These are phyloP conservation scores for Trichothecium roseum DNA, from an alignment of 2,329 filamentous ascomycete species.

Conservation along the genomic window DNA sequence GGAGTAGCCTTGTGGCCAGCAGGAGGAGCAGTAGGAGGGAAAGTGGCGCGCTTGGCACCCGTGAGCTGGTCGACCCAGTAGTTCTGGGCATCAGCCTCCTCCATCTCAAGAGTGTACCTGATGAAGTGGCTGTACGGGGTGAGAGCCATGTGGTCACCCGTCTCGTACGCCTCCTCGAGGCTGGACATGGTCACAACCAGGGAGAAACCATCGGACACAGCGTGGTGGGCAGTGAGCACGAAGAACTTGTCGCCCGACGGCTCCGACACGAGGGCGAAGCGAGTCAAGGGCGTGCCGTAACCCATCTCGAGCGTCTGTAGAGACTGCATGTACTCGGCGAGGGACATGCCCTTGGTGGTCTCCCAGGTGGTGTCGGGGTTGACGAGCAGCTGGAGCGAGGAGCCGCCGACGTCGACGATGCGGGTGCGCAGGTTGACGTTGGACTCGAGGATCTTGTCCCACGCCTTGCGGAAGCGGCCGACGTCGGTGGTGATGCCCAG, in stretches of 20 bases:
- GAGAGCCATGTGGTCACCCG: not conserved
- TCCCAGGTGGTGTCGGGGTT: not conserved
- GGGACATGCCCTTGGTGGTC: slow-evolving; percentile 4
- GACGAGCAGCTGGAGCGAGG: not conserved
- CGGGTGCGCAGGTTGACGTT: slow-evolving; percentile 9
- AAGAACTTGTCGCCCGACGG: not conserved
- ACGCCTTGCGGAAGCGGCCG: not conserved
- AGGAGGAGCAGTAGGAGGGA: slow-evolving; percentile 2
- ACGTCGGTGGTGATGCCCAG: not conserved
- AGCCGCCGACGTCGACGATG: slow-evolving; percentile 7
- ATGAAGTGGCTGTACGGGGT: slow-evolving; percentile 28
- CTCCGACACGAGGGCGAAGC: slow-evolving; percentile 2
- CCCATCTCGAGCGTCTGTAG: not conserved
- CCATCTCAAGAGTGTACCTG: slow-evolving; percentile 24
- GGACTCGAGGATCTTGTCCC: slow-evolving; percentile 2
- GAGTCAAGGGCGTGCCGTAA: slow-evolving; percentile 2
- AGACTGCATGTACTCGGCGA: not conserved
- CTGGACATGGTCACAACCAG: not conserved
- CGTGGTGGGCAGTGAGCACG: slow-evolving; percentile 4
- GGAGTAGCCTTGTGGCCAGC: not conserved
- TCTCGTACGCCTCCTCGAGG: not conserved
- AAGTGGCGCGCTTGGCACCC: slow-evolving; percentile 3
- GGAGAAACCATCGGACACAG: slow-evolving; percentile 4
- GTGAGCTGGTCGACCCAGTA: slow-evolving; percentile 1
- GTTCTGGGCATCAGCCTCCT: not conserved